Percentiles rank a stretch among this genome's conserved stretches.
These are phyloP conservation scores for Luzula sylvatica DNA, from an alignment of 176 grass and related monocot genomes.

Conservation along the genomic window DNA sequence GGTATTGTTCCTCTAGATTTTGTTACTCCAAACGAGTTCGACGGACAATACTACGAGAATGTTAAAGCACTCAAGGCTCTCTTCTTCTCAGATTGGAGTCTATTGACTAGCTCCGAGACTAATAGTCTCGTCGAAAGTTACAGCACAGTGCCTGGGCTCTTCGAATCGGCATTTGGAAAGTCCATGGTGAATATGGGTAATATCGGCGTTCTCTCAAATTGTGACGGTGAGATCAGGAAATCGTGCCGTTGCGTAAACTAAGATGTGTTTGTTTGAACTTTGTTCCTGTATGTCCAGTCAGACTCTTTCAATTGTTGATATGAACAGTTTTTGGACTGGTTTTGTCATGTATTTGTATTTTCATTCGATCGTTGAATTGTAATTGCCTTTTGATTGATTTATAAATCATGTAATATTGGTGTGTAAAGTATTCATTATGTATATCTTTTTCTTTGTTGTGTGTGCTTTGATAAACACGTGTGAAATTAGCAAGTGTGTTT, in stretches of 20 bases:
- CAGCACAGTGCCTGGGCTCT: conserved; percentile 14
- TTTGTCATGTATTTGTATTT: too few relatives aligned
- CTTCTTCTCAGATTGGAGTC: conserved; percentile 19
- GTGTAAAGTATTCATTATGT: too few relatives aligned
- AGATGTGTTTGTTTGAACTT: not conserved
- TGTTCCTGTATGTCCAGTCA: not conserved
- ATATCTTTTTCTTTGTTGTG: too few relatives aligned
- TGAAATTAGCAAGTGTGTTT: too few relatives aligned
- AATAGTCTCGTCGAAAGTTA: conserved; percentile 8
- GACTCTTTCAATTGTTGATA: too few relatives aligned
- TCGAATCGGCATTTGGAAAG: conserved; percentile 8
- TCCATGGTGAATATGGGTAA: conserved; percentile 28
- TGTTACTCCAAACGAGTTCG: not conserved
- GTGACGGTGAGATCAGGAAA: conserved; percentile 10
- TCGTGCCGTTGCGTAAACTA: conserved; percentile 16
- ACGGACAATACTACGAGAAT: conserved; percentile 38
- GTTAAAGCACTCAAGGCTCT: conserved; percentile 15
- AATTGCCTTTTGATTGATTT: too few relatives aligned
- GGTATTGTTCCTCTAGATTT: conserved; percentile 10
- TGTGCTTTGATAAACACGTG: too few relatives aligned
- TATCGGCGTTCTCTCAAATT: conserved; percentile 8
- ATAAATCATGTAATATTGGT: too few relatives aligned
- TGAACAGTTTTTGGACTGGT: too few relatives aligned
- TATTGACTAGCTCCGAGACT: not conserved
- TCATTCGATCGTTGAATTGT: too few relatives aligned